Evolutionary conservation across 345 rosid genomes (phyloP), one percentile per base, ranked within the genome.

Genomic region (Heritiera fomes): DNA sequence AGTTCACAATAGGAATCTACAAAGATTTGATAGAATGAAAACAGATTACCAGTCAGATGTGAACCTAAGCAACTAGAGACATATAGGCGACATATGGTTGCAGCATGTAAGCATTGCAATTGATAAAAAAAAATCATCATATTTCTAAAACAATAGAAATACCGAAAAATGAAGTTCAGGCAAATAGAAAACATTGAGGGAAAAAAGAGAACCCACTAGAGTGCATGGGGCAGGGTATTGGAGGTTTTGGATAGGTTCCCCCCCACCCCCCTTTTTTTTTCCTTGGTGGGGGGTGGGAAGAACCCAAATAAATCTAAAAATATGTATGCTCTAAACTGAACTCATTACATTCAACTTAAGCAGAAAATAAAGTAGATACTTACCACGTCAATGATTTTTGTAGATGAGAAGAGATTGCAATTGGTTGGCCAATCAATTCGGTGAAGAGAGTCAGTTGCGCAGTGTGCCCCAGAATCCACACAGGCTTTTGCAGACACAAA

Each of bases 381-480:
- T 80, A 94, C 99, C 91, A 94, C 93, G 80, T 90, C 97, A 77
- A 84, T 60, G 60, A 92, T 78, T 80, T 88, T 83, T 79, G 79
- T 76, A 62, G 84, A 78, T 74, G 86, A 77, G 74, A 77, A 71
- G 41, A 85, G 71, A 69, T 87, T 81, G 76, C 86, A 84, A 86
- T 90, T 83, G 34, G 82, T 80, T 30, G 91, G 91, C 99, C 99
- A 93, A 45, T 87, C 90, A 81, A 95, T 87, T 81, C 82, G 89
- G 83, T 92, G 92, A 80, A 93, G 94, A 59, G 98, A 92, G 73
- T 89, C 86, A 53, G 98, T 94, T 71, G 88, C 90, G 38, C 75
- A 67, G 85, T 92, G 97, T 0, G 88, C 91, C 53, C 98, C 98
- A 43, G 93, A 87, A 79, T 92, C 94, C 77, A 92, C 97, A 75